phyloP scores from a whole-genome alignment of 208 protist species.

The Acanthamoeba lugdunensis region DNA sequence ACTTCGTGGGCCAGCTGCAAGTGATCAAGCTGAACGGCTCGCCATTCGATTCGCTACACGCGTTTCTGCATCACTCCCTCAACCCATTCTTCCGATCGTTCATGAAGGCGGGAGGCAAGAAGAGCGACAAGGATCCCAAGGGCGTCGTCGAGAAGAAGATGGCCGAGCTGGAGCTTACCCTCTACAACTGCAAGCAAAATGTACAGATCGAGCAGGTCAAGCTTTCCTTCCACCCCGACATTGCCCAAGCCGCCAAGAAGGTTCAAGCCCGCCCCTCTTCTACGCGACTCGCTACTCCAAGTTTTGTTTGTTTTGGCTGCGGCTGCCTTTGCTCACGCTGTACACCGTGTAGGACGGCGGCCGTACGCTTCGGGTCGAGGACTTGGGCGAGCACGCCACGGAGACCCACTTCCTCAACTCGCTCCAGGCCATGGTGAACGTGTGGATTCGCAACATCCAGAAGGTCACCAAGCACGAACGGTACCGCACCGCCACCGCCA shows the following conservation, averaged over 20 bases:
- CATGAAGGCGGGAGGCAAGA: constrained; percentile 50
- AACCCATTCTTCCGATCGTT: constrained; percentile 83
- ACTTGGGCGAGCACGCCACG: constrained; percentile 76
- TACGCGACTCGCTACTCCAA: too few species aligned
- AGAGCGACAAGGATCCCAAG: constrained; percentile 13
- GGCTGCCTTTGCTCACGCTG: not conserved
- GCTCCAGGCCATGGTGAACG: constrained; percentile 81
- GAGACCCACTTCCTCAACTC: constrained; percentile 82
- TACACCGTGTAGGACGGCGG: not conserved
- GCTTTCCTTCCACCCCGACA: constrained; percentile 81
- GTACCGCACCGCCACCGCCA: constrained; percentile 49
- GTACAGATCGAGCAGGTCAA: constrained; percentile 86
- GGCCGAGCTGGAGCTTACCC: constrained; percentile 85
- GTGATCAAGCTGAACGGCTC: constrained; percentile 82
- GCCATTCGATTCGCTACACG: constrained; percentile 85
- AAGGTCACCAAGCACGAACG: constrained; percentile 85
- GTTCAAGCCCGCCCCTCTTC: not conserved
- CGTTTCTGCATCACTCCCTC: constrained; percentile 83
- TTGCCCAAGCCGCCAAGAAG: constrained; percentile 63
- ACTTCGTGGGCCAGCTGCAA: constrained; percentile 74
- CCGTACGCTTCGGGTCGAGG: constrained; percentile 72
- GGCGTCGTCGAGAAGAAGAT: constrained; percentile 83
- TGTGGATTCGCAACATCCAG: constrained; percentile 87
- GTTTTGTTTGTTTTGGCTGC: too few species aligned
- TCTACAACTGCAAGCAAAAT: constrained; percentile 87